Percentiles rank a stretch among this genome's conserved stretches.
Conservation (phyloP, 2,329 filamentous ascomycete genomes). For the Coleophoma eucalyptorum region DNA sequence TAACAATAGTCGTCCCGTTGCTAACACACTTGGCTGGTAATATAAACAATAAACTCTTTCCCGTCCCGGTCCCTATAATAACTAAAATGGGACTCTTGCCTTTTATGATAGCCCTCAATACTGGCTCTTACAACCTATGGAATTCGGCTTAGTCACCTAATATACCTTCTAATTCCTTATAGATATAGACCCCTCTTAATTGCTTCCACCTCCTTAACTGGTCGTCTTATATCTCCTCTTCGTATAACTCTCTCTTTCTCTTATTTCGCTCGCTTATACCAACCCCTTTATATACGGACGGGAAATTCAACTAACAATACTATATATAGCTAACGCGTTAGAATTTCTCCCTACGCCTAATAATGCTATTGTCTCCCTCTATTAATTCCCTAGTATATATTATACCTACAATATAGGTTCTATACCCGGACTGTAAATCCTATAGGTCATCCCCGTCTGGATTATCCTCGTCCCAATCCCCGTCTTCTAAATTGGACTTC, state of each 20-base stretch:
- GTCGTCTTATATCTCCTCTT: slow-evolving; percentile 4
- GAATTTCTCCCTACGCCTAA: slow-evolving; percentile 7
- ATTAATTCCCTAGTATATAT: slow-evolving; percentile 9
- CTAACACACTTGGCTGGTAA: too few relatives aligned
- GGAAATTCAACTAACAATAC: slow-evolving; percentile 7
- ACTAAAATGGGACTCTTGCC: slow-evolving; percentile 5
- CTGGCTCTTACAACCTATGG: slow-evolving; percentile 6
- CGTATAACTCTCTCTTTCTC: slow-evolving; percentile 6
- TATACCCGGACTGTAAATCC: slow-evolving; percentile 4
- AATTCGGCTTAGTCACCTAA: slow-evolving; percentile 4
- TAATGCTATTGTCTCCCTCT: slow-evolving; percentile 8
- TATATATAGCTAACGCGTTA: slow-evolving; percentile 2
- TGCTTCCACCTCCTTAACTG: slow-evolving; percentile 7
- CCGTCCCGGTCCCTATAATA: too few relatives aligned
- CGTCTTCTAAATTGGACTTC: too few relatives aligned
- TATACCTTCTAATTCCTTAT: too few relatives aligned
- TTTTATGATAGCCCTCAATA: slow-evolving; percentile 10
- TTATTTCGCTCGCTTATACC: slow-evolving; percentile 4
- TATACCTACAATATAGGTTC: slow-evolving; percentile 4
- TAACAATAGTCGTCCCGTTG: too few relatives aligned
- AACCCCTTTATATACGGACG: slow-evolving; percentile 5
- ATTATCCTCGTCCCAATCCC: too few relatives aligned
- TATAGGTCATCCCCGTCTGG: too few relatives aligned
- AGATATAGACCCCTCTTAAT: too few relatives aligned
- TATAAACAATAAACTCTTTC: too few relatives aligned